Evolutionary conservation across 257 asterid genomes (phyloP), one percentile per base, ranked within the genome.

Genomic region (Rauvolfia tetraphylla): DNA sequence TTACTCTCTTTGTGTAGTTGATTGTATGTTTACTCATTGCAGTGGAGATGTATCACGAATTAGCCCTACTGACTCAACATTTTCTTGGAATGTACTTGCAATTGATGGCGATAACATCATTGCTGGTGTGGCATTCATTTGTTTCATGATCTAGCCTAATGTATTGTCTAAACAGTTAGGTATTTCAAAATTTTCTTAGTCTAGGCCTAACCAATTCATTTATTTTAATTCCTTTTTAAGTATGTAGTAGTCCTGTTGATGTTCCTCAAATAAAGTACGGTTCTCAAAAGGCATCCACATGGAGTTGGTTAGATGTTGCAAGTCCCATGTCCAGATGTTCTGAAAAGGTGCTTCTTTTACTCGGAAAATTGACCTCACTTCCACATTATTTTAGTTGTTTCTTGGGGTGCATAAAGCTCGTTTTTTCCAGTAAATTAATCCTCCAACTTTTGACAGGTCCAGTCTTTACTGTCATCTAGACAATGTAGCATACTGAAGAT

Each of bases 221-320:
- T 10, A 22, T 73, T 10, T 58, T 22, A 9, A 44, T 83, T 77
- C 70, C 77, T n/a, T 75, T 81, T 77, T 81, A 80, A 92, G 99
- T 89, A 51, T 88, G 88, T 83, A 91, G 99, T 77, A 92, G 99
- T 75, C 97, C 91, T 17, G 62, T 88, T 58, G 88, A 86, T 78
- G 78, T 88, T 82, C 97, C 98, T 41, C 89, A 86, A 82, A 83
- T 92, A 84, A 91, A 88, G 89, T 95, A 95, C 63, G 99, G 98
- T 62, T 79, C 77, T 68, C 81, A 62, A 39, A 31, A 48, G 8
- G 87, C 80, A 61, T 85, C 89, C 70, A 76, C 71, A 75, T 91
- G 99, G 99, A 88, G 48, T 80, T 95, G 98, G 98, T 81, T 84
- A 56, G 92, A 91, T 80, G 87, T 90, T 80, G 76, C 79, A 49